Base-by-base conservation (phyloP, 2,329 filamentous ascomycete species). In the Fusarium concolor region DNA sequence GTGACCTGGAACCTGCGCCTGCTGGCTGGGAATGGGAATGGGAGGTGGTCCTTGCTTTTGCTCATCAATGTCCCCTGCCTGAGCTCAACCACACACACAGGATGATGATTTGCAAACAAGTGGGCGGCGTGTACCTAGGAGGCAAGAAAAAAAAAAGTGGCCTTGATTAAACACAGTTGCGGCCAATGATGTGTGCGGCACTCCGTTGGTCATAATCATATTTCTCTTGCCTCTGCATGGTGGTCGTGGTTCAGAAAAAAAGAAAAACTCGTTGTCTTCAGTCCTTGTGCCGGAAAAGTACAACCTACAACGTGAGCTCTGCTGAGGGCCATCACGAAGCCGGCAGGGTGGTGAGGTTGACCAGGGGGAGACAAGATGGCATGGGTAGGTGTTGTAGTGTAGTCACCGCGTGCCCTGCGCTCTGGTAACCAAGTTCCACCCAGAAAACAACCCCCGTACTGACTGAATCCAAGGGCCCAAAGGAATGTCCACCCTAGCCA, bases 101-200 rank as follows among this genome's bases (percentile, higher is more conserved):
- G 24, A 43, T 35, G 12, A 33, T 42, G 41, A 65, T 33, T 57
- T 55, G 55, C 42, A 67, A 68, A 68, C 67, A 68, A 71, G 69
- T 75, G 42, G 75, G 72, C 74, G 74, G 73, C 72, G 70, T 65
- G 54, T 61, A 39, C 52, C 35, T 24, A 54, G 39, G 38, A 41
- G 43, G 17, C 38, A n/a, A 29, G 46, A 41, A 55, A 35, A 41
- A 20, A 41, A 10, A 17, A 29, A 52, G 33, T 33, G 31, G 15
- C 8, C 31, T 11, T 17, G 15, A 15, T 33, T 17, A 14, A 14
- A 14, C 15, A 14, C 33, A n/a, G n/a, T 35, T n/a, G 12, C 12
- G 33, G 4, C 12, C 33, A 35, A 35, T 35, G 5, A 8, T 17
- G 5, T n/a, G 14, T n/a, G 15, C 4, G 17, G 33, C 15, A 9